A percentile compares a stretch with the other conserved stretches of the same genome.
Evolutionary conservation across 768 basidiomycete species (phyloP).

Genomic region (Serendipita sp.): DNA sequence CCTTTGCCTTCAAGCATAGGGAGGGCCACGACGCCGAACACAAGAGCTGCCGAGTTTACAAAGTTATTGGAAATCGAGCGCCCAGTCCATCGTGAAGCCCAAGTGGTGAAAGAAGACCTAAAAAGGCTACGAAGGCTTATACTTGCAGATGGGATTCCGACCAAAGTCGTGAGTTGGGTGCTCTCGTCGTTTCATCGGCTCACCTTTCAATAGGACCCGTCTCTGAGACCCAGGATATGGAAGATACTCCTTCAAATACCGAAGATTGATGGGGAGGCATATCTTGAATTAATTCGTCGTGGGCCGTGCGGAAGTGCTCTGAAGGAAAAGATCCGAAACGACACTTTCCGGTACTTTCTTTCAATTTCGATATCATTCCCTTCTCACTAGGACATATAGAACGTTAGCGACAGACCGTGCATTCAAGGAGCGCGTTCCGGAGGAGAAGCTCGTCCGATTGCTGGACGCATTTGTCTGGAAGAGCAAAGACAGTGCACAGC

Average conservation of each 20-base stretch:
- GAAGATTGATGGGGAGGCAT: constrained; percentile 58
- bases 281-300: constrained; percentile 59
- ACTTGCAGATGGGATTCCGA: constrained; percentile 81
- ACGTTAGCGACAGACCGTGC: constrained; percentile 91
- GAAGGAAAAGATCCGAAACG: constrained; percentile 85
- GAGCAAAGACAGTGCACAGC: constrained; percentile 59
- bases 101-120: constrained; percentile 63
- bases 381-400: constrained; percentile 21
- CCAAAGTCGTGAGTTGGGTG: constrained; percentile 32
- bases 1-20: background rate
- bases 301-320: constrained; percentile 60
- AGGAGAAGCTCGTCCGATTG: constrained; percentile 92
- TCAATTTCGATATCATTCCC: background rate
- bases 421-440: constrained; percentile 93
- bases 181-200: background rate
- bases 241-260: constrained; percentile 79
- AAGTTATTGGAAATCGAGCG: constrained; percentile 61
- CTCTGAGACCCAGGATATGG: constrained; percentile 86
- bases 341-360: constrained; percentile 69
- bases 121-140: constrained; percentile 78
- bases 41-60: constrained; percentile 51
- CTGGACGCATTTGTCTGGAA: constrained; percentile 97
- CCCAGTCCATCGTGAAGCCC: constrained; percentile 40
- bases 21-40: background rate
- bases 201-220: constrained; percentile 39